phyloP scores from a whole-genome alignment of 2,329 filamentous ascomycete genomes.

The Sporothrix protearum region DNA sequence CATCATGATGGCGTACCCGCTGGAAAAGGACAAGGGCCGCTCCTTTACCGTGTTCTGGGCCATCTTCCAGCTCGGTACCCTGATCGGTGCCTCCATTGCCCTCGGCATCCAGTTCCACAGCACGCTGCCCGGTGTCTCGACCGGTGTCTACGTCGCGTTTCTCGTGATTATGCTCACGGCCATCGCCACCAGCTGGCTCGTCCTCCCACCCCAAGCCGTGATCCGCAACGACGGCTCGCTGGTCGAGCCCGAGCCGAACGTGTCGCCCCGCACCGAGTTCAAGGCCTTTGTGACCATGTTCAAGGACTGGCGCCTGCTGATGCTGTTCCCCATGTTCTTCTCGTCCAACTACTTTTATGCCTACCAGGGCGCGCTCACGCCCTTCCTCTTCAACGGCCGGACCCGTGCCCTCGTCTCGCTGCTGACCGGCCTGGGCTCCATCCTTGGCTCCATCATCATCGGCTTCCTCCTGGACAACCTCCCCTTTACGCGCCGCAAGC shows the following conservation, averaged over 20 bases:
- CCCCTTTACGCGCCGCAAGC: neutral
- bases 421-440: neutral
- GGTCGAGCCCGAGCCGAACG: conserved; percentile 68
- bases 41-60: conserved; percentile 93
- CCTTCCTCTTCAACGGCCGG: conserved; percentile 17
- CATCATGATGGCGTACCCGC: conserved; percentile 86
- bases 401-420: conserved; percentile 14
- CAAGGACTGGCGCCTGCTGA: conserved; percentile 62
- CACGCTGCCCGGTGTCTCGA: neutral
- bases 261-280: conserved; percentile 67
- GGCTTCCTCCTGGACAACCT: neutral
- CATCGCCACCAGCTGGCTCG: conserved; percentile 2
- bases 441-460: neutral
- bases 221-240: conserved; percentile 58
- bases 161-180: conserved; percentile 7
- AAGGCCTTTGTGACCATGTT: conserved; percentile 49
- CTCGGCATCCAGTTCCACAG: conserved; percentile 60
- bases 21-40: conserved; percentile 74
- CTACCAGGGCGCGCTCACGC: conserved; percentile 53
- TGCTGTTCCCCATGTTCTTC: conserved; percentile 71
- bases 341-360: conserved; percentile 73
- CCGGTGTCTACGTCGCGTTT: conserved; percentile 8
- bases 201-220: conserved; percentile 6
- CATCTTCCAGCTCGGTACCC: conserved; percentile 88
- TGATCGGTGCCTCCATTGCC: conserved; percentile 73